These are phyloP conservation scores for Bocquillonia castaneifolia DNA, from an alignment of 441 rosid species.

Conservation along the genomic window DNA sequence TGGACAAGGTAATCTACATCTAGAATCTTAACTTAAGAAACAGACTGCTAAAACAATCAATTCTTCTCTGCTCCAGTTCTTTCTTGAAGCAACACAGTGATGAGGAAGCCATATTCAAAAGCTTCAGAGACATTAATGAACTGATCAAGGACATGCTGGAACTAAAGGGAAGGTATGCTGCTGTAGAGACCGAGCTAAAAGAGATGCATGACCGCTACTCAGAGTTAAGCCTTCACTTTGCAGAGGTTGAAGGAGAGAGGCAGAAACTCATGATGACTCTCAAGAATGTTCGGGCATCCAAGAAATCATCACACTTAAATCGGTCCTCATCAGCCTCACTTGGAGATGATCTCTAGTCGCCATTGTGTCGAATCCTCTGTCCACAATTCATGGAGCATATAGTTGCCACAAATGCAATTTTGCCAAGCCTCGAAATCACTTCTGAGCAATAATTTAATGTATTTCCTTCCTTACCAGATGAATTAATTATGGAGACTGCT, in stretches of 20 bases:
- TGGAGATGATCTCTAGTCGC: conserved; percentile 41
- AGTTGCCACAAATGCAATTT: background rate
- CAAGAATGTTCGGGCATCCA: conserved; percentile 73
- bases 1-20: background rate
- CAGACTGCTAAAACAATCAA: background rate
- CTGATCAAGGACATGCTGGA: conserved; percentile 86
- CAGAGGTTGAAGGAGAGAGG: conserved; percentile 97
- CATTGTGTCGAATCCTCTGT: conserved; percentile 5
- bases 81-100: conserved; percentile 80
- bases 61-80: conserved; percentile 48
- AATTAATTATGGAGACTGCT: conserved; percentile 18
- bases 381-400: background rate
- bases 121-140: conserved; percentile 92
- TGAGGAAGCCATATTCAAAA: conserved; percentile 84
- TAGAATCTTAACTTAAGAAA: background rate
- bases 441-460: background rate
- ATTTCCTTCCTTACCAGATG: conserved; percentile 6
- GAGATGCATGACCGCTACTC: conserved; percentile 87
- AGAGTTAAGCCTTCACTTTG: conserved; percentile 81
- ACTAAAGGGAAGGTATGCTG: conserved; percentile 57
- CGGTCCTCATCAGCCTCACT: conserved; percentile 49
- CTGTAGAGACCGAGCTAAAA: conserved; percentile 64
- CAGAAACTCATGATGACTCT: conserved; percentile 88
- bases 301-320: conserved; percentile 44
- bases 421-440: background rate